Evolutionary conservation across 495 filamentous ascomycete genomes (phyloP).

Genomic region (Usnea hakonensis): DNA sequence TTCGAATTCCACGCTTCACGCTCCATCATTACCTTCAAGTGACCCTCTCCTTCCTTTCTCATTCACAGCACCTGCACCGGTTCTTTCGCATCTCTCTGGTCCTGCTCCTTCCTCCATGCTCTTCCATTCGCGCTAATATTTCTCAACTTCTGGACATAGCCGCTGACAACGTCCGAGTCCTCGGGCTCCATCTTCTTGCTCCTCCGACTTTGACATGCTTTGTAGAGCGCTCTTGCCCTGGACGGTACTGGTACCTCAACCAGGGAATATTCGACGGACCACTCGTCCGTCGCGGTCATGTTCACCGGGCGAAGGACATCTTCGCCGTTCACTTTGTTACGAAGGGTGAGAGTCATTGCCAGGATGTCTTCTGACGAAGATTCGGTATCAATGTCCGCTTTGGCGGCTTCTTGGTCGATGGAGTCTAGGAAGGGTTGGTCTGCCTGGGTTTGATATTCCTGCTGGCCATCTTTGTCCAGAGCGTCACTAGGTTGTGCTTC

Average conservation of each 20-base stretch:
- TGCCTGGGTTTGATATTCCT: conserved; percentile 22
- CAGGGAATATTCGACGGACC: conserved; percentile 71
- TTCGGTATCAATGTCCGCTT: neutral
- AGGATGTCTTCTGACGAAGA: conserved; percentile 37
- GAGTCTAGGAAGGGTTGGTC: conserved; percentile 20
- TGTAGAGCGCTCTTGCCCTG: conserved; percentile 43
- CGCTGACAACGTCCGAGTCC: conserved; percentile 31
- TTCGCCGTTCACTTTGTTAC: conserved; percentile 63
- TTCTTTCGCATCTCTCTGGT: conserved; percentile 36
- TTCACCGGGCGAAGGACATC: conserved; percentile 52
- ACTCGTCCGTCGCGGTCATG: conserved; percentile 47
- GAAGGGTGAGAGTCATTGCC: conserved; percentile 59
- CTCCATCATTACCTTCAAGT: neutral
- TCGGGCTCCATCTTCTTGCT: conserved; percentile 35
- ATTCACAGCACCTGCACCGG: conserved; percentile 18
- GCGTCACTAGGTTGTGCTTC: neutral
- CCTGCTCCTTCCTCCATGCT: conserved; percentile 39
- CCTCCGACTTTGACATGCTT: conserved; percentile 44
- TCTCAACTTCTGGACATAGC: conserved; percentile 38
- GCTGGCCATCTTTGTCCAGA: neutral
- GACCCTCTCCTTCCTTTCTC: neutral
- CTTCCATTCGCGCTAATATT: conserved; percentile 39
- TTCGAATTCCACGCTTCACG: neutral
- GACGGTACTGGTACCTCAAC: conserved; percentile 40
- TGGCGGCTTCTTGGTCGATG: neutral